A percentile compares a stretch with the other conserved stretches of the same genome.
Conservation (phyloP, 2,329 filamentous ascomycete species). For the Calycina marina region DNA sequence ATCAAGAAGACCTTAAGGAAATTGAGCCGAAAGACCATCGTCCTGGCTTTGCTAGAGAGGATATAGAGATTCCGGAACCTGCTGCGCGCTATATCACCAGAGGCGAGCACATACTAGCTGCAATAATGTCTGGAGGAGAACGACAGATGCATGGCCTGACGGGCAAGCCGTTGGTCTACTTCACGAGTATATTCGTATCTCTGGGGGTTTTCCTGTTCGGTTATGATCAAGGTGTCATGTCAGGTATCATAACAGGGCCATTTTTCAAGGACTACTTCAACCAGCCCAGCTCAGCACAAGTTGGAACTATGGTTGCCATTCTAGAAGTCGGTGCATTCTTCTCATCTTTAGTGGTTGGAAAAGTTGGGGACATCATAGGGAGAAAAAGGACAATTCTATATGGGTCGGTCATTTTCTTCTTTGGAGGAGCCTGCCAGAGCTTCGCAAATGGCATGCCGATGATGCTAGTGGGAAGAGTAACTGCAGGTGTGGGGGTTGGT, state of each 20-base stretch:
- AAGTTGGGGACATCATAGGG: conserved; percentile 82
- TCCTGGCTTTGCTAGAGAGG: conserved; percentile 45
- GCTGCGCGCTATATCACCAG: conserved; percentile 46
- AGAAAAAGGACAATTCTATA: conserved; percentile 83
- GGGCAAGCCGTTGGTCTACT: conserved; percentile 92
- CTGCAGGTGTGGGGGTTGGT: conserved; percentile 76
- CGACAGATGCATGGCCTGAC: conserved; percentile 79
- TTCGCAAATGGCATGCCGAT: conserved; percentile 71
- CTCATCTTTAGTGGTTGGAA: conserved; percentile 73
- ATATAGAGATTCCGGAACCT: conserved; percentile 67
- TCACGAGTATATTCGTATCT: conserved; percentile 83
- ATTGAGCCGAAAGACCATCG: conserved; percentile 29
- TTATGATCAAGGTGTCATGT: conserved; percentile 87
- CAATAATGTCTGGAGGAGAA: conserved; percentile 74
- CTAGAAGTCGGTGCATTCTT: conserved; percentile 88
- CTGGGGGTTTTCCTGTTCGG: conserved; percentile 79
- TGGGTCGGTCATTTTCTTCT: conserved; percentile 75
- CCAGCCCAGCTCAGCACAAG: conserved; percentile 70
- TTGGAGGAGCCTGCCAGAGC: conserved; percentile 74
- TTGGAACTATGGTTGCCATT: conserved; percentile 96
- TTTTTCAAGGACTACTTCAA: conserved; percentile 89
- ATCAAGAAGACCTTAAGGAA: conserved; percentile 31
- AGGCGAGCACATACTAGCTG: conserved; percentile 56
- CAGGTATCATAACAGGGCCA: conserved; percentile 50
- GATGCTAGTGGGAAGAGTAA: conserved; percentile 74